These are phyloP conservation scores for Cucurbita maxima DNA, from an alignment of 306 rosid genomes.

Conservation along the genomic window DNA sequence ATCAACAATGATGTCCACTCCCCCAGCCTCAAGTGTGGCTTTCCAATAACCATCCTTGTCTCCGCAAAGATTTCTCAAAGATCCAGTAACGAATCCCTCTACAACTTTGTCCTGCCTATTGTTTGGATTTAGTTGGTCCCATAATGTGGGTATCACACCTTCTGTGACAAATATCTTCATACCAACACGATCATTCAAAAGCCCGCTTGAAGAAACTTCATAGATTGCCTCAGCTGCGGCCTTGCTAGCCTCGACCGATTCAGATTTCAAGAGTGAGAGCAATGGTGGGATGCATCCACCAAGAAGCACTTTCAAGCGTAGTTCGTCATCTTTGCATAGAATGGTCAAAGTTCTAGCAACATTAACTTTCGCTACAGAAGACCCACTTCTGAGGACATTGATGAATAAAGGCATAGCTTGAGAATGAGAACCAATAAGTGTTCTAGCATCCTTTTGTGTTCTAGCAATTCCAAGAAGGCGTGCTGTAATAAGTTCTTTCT, in stretches of 20 bases:
- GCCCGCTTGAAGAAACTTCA: constrained; percentile 88
- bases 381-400: constrained; percentile 80
- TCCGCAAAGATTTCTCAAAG: constrained; percentile 91
- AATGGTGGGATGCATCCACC: constrained; percentile 97
- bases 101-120: constrained; percentile 72
- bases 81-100: constrained; percentile 89
- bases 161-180: constrained; percentile 84
- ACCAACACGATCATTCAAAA: constrained; percentile 87
- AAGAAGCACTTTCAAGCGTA: constrained; percentile 87
- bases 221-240: constrained; percentile 93
- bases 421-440: constrained; percentile 78
- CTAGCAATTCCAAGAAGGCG: constrained; percentile 50
- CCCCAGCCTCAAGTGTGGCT: constrained; percentile 92
- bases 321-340: constrained; percentile 82
- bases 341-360: constrained; percentile 68
- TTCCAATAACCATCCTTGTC: constrained; percentile 91
- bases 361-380: constrained; percentile 65
- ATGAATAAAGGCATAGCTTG: constrained; percentile 98
- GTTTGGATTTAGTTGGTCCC: constrained; percentile 72
- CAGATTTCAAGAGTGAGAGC: constrained; percentile 74
- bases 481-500: constrained; percentile 68
- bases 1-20: constrained; percentile 79
- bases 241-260: constrained; percentile 65
- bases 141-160: constrained; percentile 90
- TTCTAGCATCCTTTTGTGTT: constrained; percentile 68